A percentile compares a stretch with the other conserved stretches of the same genome.
phyloP scores from a whole-genome alignment of 495 filamentous ascomycete genomes.

The Coniosporium apollinis region DNA sequence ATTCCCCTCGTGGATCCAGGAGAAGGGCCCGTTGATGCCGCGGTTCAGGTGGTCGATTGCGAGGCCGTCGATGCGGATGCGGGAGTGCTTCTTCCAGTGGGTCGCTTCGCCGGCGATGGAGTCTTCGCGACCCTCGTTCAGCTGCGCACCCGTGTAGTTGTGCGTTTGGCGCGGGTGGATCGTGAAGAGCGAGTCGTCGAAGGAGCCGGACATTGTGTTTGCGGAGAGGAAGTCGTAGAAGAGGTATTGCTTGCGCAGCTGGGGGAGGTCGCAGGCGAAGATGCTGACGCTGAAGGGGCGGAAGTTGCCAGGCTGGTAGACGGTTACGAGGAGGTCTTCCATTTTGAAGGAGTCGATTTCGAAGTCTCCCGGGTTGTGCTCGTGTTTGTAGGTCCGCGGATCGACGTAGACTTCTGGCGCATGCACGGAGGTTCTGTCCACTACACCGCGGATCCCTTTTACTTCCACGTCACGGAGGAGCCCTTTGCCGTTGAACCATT shows the following conservation, averaged over 20 bases:
- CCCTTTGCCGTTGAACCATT: slow-evolving; percentile 96
- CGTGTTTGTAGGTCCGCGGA: slow-evolving; percentile 70
- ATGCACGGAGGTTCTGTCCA: slow-evolving; percentile 69
- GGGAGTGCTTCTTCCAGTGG: slow-evolving; percentile 83
- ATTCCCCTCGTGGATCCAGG: slow-evolving; percentile 91
- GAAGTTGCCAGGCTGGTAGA: slow-evolving; percentile 82
- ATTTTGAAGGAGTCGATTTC: slow-evolving; percentile 93
- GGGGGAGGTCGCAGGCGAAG: slow-evolving; percentile 84
- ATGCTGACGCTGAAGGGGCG: slow-evolving; percentile 89
- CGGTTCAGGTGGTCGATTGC: slow-evolving; percentile 94
- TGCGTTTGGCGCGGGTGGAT: slow-evolving; percentile 90
- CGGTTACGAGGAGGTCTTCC: slow-evolving; percentile 78
- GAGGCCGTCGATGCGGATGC: slow-evolving; percentile 79
- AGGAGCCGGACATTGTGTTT: slow-evolving; percentile 89
- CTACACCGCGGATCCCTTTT: slow-evolving; percentile 86
- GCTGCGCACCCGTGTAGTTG: slow-evolving; percentile 39
- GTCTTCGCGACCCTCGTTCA: slow-evolving; percentile 35
- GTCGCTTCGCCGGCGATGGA: slow-evolving; percentile 25
- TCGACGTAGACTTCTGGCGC: slow-evolving; percentile 58
- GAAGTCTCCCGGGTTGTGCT: slow-evolving; percentile 85
- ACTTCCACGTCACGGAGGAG: slow-evolving; percentile 83
- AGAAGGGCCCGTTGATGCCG: slow-evolving; percentile 84
- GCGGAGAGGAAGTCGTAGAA: slow-evolving; percentile 96
- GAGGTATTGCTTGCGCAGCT: slow-evolving; percentile 85
- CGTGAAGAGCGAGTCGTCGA: slow-evolving; percentile 89